Conservation (phyloP, 1,139 yeast genomes). For the Suhomyces bokatorum region DNA sequence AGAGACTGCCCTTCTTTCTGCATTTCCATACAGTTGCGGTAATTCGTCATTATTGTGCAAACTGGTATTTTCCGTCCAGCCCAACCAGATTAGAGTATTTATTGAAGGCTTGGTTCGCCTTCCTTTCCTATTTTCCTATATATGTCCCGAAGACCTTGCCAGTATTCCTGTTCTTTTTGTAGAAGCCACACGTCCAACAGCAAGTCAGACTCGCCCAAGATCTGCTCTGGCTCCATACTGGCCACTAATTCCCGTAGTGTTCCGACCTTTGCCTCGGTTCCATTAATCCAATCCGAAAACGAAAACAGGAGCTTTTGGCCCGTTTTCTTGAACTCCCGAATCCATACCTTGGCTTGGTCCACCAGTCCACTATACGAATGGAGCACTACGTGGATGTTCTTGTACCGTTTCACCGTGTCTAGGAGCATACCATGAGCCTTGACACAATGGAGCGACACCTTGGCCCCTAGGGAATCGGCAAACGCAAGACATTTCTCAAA, state of each 20-base stretch:
- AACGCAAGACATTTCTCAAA: constrained; percentile 52
- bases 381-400: constrained; percentile 48
- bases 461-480: constrained; percentile 48
- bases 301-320: constrained; percentile 48
- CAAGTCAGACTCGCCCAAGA: constrained; percentile 42
- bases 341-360: constrained; percentile 63
- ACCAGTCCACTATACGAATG: constrained; percentile 87
- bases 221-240: constrained; percentile 23
- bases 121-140: constrained; percentile 10
- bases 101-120: too few relatives aligned
- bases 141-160: constrained; percentile 21
- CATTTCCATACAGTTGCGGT: too few relatives aligned
- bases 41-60: too few relatives aligned
- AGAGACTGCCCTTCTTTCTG: too few relatives aligned
- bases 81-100: too few relatives aligned
- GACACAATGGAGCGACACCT: constrained; percentile 83
- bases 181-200: constrained; percentile 31
- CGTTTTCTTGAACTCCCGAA: constrained; percentile 25
- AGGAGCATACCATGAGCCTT: constrained; percentile 66
- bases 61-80: too few relatives aligned
- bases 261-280: constrained; percentile 24
- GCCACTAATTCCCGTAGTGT: constrained; percentile 28
- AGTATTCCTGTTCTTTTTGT: constrained; percentile 18
- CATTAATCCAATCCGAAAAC: constrained; percentile 63
- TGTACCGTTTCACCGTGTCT: constrained; percentile 38